Conservation (phyloP, 1,284 basidiomycete genomes). For the Moesziomyces parantarcticus region DNA sequence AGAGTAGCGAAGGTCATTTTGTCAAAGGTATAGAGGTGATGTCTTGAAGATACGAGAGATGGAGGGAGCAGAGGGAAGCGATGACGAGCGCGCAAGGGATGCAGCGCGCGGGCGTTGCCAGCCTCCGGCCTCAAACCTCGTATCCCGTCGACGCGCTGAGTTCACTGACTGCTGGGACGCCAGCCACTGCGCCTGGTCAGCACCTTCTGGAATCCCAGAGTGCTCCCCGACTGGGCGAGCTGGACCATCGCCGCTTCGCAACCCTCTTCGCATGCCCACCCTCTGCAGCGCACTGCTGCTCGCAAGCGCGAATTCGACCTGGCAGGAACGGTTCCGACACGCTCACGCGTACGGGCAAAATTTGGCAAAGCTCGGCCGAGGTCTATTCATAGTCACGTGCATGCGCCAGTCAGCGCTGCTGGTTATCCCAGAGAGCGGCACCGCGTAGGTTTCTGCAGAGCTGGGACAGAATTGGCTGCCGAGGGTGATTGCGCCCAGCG, state of each 20-base stretch:
- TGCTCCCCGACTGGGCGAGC: too few species aligned
- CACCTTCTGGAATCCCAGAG: neutral
- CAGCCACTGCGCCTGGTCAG: too few species aligned
- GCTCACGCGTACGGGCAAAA: neutral
- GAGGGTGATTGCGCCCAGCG: too few species aligned
- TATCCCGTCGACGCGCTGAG: too few species aligned
- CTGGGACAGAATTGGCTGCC: neutral
- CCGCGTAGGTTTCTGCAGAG: constrained; percentile 17
- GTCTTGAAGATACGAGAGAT: constrained; percentile 42
- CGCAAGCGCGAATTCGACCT: too few species aligned
- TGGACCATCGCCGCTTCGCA: too few species aligned
- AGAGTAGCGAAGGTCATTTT: constrained; percentile 66
- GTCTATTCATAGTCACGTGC: constrained; percentile 2
- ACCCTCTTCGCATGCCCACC: too few species aligned
- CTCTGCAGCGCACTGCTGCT: too few species aligned
- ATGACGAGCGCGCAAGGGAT: constrained; percentile 21
- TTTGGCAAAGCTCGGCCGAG: constrained; percentile 8
- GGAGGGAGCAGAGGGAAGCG: constrained; percentile 34
- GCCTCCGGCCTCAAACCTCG: constrained; percentile 1
- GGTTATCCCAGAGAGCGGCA: neutral
- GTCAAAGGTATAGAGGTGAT: constrained; percentile 43
- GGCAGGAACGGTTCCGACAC: neutral
- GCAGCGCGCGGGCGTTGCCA: constrained; percentile 6
- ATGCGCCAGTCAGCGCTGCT: neutral
- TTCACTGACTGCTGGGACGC: too few species aligned